These are phyloP conservation scores for Pseudopediastrum boryanum DNA, from an alignment of 139 green algal genomes.

Conservation along the genomic window DNA sequence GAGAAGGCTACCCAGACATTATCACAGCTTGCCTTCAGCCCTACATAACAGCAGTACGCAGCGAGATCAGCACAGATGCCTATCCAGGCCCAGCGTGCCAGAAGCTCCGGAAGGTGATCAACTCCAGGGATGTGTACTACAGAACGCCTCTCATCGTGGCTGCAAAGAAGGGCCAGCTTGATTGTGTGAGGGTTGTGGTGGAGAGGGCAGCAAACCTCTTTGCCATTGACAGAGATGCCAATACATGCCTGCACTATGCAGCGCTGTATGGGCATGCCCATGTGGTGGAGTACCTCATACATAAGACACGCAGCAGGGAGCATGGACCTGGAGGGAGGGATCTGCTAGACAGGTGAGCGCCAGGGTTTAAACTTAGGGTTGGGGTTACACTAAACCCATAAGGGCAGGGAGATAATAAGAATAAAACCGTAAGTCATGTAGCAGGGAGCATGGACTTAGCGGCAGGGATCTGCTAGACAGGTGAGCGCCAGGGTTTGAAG, in stretches of 20 bases:
- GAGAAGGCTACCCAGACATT: constrained; percentile 27
- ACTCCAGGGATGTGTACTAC: constrained; percentile 18
- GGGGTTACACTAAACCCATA: too few relatives aligned
- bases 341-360: neutral
- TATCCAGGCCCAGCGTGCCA: neutral
- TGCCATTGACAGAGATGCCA: constrained; percentile 28
- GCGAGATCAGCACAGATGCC: too few relatives aligned
- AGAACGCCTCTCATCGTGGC: constrained; percentile 36
- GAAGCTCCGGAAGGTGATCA: constrained; percentile 22
- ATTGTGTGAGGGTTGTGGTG: constrained; percentile 10
- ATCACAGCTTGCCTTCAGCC: constrained; percentile 15
- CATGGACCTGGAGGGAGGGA: too few relatives aligned
- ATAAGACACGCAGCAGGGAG: constrained; percentile 1
- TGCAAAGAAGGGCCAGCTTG: constrained; percentile 38
- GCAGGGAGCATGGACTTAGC: too few relatives aligned
- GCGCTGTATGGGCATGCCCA: constrained; percentile 23
- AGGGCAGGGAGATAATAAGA: too few relatives aligned
- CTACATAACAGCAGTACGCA: too few relatives aligned
- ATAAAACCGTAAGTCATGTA: neutral
- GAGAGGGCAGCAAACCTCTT: constrained; percentile 33
- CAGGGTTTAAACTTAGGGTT: too few relatives aligned
- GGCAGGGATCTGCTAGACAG: neutral
- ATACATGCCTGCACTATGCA: constrained; percentile 40
- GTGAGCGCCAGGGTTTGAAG: too few relatives aligned
- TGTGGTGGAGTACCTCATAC: constrained; percentile 31